Evolutionary conservation across 2,329 filamentous ascomycete species (phyloP), one percentile per base, ranked within the genome.

Genomic region (Colletotrichum endophyticum): DNA sequence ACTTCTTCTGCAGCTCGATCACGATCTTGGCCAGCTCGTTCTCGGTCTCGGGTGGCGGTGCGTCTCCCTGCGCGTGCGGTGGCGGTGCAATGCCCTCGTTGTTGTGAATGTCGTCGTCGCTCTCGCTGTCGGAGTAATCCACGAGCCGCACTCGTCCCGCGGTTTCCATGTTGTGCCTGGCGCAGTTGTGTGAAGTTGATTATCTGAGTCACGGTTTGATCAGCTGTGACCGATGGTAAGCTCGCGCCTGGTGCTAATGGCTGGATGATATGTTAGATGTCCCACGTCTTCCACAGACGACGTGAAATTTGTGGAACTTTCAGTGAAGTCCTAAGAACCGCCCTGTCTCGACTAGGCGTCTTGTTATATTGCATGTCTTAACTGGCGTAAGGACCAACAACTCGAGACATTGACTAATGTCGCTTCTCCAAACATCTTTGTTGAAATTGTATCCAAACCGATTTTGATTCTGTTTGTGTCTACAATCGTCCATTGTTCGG

Each of bases 21-120:
- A 76, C 73, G 62, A 72, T 67, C 16, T 30, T 30, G 3, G 73
- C 69, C 5, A 75, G 30, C 30, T 72, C 73, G n/a, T 72, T 72
- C 22, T 62, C 68, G 34, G 62, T 70, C 28, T 66, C 53, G 8
- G 69, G 36, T 15, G 68, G 32, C 9, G 6, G 27, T 57, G 19
- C 39, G 7, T 3, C 27, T 4, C 1, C 66, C 12, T 56, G 22
- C 1, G 25, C 16, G 6, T 19, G 15, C 16, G 13, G 15, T 11
- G 53, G 22, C 28, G 28, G 8, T 36, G 59, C 19, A 32, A n/a
- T 0, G 59, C 12, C 8, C 9, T 8, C 59, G 5, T 22, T 9
- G 11, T 5, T 62, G 36, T 19, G 1, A 5, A n/a, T n/a, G 16
- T n/a, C 19, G 28, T 13, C 12, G 9, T 63, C 69, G 13, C 39